Percentiles rank a stretch among this genome's conserved stretches.
These are phyloP conservation scores for Elsinoe fawcettii DNA, from an alignment of 2,329 filamentous ascomycete genomes.

Conservation along the genomic window DNA sequence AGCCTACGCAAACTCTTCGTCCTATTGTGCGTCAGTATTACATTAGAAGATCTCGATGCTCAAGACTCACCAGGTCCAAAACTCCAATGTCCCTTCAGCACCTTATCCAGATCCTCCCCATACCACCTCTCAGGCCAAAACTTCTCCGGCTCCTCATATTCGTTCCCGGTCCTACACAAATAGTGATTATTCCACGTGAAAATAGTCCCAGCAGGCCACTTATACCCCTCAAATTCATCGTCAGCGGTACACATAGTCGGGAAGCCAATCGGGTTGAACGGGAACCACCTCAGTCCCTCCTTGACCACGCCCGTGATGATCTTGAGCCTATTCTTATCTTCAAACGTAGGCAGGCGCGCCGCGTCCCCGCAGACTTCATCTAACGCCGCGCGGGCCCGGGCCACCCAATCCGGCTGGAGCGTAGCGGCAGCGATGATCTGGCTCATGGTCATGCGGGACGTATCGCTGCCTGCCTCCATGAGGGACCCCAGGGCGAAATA, in stretches of 20 bases:
- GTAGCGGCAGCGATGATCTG: slow-evolving; percentile 29
- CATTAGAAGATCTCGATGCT: no score
- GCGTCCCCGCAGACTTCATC: slow-evolving; percentile 24
- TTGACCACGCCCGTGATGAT: slow-evolving; percentile 30
- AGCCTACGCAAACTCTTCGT: slow-evolving; percentile 10
- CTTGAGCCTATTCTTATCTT: slow-evolving; percentile 26
- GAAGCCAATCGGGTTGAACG: slow-evolving; percentile 24
- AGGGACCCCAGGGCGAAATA: slow-evolving; percentile 14
- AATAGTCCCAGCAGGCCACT: slow-evolving; percentile 10
- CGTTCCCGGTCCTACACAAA: not conserved
- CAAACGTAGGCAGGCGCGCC: slow-evolving; percentile 24
- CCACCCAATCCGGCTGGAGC: slow-evolving; percentile 25
- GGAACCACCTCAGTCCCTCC: slow-evolving; percentile 31
- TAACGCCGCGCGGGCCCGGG: slow-evolving; percentile 26
- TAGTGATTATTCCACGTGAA: slow-evolving; percentile 14
- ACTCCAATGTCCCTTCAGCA: slow-evolving; percentile 14
- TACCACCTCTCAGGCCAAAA: slow-evolving; percentile 8
- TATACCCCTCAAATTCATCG: slow-evolving; percentile 34
- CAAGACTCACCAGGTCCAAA: slow-evolving; percentile 10
- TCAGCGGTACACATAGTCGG: slow-evolving; percentile 39
- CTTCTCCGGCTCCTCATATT: not conserved
- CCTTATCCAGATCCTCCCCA: slow-evolving; percentile 9
- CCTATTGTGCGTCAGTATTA: not conserved
- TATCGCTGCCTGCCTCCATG: slow-evolving; percentile 23
- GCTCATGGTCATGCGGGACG: slow-evolving; percentile 24